These are phyloP conservation scores for Rhizophora mangle DNA, from an alignment of 345 rosid species.

Conservation along the genomic window DNA sequence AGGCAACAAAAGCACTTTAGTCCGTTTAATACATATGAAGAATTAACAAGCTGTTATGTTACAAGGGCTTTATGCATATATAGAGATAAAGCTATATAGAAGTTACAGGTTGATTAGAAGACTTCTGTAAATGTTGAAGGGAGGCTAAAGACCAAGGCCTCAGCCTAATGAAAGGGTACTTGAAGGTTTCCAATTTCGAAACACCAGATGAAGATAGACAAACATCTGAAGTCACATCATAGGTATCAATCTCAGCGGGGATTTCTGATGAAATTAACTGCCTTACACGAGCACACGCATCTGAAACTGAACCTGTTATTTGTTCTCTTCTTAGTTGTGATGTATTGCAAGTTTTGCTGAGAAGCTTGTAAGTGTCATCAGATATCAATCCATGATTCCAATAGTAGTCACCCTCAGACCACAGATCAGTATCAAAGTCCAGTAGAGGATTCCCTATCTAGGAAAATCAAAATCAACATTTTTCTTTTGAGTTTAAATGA, in stretches of 20 bases:
- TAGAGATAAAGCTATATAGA: neutral
- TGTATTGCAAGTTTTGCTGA: slow-evolving; percentile 13
- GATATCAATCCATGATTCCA: slow-evolving; percentile 25
- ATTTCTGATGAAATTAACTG: neutral
- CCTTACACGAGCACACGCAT: neutral
- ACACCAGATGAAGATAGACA: slow-evolving; percentile 4
- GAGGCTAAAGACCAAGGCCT: neutral
- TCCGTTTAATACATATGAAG: too few relatives aligned
- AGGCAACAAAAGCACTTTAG: neutral
- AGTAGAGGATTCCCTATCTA: slow-evolving; percentile 27
- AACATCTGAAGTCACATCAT: slow-evolving; percentile 17
- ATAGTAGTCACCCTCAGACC: slow-evolving; percentile 15
- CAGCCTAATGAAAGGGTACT: neutral
- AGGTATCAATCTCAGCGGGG: neutral
- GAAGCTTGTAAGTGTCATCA: slow-evolving; percentile 11
- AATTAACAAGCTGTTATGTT: too few relatives aligned
- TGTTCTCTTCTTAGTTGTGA: slow-evolving; percentile 12
- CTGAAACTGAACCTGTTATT: neutral
- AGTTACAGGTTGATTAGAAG: slow-evolving; percentile 5
- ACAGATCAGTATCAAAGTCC: slow-evolving; percentile 14
- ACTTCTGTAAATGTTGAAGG: neutral
- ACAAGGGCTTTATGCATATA: too few relatives aligned
- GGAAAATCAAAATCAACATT: neutral
- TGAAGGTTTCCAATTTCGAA: neutral
- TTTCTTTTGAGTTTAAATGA: neutral